Evolutionary conservation across 1,284 basidiomycete genomes (phyloP).

Genomic region (Fistulinella cinereoalba): DNA sequence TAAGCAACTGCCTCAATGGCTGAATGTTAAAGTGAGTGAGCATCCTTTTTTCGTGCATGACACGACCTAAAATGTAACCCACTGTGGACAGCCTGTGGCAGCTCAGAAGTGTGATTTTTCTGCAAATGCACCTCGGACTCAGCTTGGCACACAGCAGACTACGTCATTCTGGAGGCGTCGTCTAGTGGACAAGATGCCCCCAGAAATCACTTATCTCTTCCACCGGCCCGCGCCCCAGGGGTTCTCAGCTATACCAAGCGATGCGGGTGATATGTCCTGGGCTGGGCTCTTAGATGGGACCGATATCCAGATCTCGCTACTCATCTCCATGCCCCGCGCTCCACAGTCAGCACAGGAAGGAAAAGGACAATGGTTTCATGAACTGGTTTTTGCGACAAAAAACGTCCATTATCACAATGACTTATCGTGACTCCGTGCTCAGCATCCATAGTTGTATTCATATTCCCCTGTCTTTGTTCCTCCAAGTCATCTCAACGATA

Average conservation of each 20-base stretch:
- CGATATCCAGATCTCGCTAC: constrained; percentile 26
- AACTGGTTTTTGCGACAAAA: constrained; percentile 29
- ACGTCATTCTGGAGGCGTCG: constrained; percentile 22
- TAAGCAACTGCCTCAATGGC: constrained; percentile 13
- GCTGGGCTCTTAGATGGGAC: constrained; percentile 16
- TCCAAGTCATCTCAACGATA: too few relatives aligned
- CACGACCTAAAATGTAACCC: background rate
- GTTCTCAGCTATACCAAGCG: background rate
- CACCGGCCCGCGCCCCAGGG: constrained; percentile 11
- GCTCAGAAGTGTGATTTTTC: constrained; percentile 6
- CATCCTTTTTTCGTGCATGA: background rate
- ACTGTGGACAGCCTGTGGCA: constrained; percentile 29
- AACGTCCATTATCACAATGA: constrained; percentile 16
- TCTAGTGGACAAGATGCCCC: constrained; percentile 18
- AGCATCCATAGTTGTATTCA: too few relatives aligned
- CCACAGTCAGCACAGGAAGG: constrained; percentile 3
- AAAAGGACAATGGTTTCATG: constrained; percentile 8
- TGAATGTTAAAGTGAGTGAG: constrained; percentile 21
- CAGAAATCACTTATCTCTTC: constrained; percentile 31
- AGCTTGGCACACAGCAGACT: background rate
- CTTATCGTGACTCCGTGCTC: constrained; percentile 12
- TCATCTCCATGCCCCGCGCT: constrained; percentile 29
- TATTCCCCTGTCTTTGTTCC: too few relatives aligned
- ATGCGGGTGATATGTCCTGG: too few relatives aligned
- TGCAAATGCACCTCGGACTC: background rate